Evolutionary conservation across 257 asterid species (phyloP).

Genomic region (Agastache rugosa): DNA sequence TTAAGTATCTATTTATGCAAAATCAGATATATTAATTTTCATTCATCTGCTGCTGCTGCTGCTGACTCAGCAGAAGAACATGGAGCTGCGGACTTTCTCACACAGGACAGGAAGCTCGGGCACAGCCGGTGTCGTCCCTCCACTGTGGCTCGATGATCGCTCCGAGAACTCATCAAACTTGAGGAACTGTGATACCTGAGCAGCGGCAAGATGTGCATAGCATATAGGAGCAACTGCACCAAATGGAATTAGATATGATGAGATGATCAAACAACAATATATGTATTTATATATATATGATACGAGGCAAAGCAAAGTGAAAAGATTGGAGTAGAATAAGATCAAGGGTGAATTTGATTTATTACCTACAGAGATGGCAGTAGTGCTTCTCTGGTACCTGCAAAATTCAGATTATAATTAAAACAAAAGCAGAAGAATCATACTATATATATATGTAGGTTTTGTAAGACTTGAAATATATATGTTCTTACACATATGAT

Average conservation of each 20-base stretch:
- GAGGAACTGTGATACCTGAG: slow-evolving; percentile 64
- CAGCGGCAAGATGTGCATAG: slow-evolving; percentile 78
- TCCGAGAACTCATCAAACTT: slow-evolving; percentile 69
- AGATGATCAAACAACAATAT: neutral
- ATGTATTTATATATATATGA: no score
- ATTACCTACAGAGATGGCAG: slow-evolving; percentile 86
- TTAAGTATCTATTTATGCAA: neutral
- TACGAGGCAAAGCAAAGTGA: neutral
- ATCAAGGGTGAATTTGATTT: neutral
- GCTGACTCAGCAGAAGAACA: slow-evolving; percentile 66
- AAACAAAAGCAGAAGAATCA: no score
- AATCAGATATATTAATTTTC: neutral
- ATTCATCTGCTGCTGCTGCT: neutral
- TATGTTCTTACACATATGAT: slow-evolving; percentile 70
- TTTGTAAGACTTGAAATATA: neutral
- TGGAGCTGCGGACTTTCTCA: slow-evolving; percentile 40
- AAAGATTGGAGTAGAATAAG: neutral
- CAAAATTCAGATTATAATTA: slow-evolving; percentile 1
- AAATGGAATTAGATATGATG: neutral
- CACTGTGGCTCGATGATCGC: slow-evolving; percentile 55
- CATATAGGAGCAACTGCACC: slow-evolving; percentile 75
- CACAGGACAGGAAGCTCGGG: slow-evolving; percentile 56
- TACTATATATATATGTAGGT: no score
- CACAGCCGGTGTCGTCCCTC: slow-evolving; percentile 38
- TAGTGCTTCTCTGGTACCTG: slow-evolving; percentile 89